phyloP scores from a whole-genome alignment of 2,329 filamentous ascomycete genomes.

The Pezicula rhizophila region DNA sequence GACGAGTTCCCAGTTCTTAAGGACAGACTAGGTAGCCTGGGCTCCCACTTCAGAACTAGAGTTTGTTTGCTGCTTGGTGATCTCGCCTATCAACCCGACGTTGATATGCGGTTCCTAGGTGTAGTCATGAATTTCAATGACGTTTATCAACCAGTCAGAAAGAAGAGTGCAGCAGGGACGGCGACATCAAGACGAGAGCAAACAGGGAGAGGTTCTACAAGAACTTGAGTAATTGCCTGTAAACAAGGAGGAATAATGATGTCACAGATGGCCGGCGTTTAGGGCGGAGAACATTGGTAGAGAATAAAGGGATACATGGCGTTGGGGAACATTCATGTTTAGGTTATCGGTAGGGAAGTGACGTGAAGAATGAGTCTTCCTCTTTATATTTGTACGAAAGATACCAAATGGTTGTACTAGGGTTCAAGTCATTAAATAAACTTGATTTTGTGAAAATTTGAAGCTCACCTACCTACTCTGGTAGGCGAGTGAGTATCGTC shows the following conservation, averaged over 20 bases:
- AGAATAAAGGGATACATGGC: not conserved
- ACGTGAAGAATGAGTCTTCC: too few relatives aligned
- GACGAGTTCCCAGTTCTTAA: constrained; percentile 69
- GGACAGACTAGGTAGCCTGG: constrained; percentile 65
- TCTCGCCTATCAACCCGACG: constrained; percentile 85
- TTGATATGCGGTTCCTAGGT: constrained; percentile 90
- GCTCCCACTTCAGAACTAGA: constrained; percentile 68
- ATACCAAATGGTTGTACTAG: too few relatives aligned
- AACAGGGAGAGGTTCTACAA: constrained; percentile 42
- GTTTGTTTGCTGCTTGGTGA: constrained; percentile 83
- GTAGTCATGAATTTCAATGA: constrained; percentile 99
- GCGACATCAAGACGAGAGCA: constrained; percentile 8
- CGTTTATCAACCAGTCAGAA: constrained; percentile 74
- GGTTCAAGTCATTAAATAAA: too few relatives aligned
- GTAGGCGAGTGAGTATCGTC: too few relatives aligned
- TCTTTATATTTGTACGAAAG: too few relatives aligned
- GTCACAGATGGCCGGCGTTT: not conserved
- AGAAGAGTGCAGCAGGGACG: constrained; percentile 31
- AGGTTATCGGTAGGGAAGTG: too few relatives aligned
- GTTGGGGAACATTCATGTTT: too few relatives aligned
- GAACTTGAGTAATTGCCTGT: constrained; percentile 44
- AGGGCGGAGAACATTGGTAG: not conserved
- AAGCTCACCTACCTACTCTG: too few relatives aligned
- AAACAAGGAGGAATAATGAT: not conserved
- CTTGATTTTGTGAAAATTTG: too few relatives aligned